These are phyloP conservation scores for Coprinopsis strossmayeri DNA, from an alignment of 768 basidiomycete species.

Conservation along the genomic window DNA sequence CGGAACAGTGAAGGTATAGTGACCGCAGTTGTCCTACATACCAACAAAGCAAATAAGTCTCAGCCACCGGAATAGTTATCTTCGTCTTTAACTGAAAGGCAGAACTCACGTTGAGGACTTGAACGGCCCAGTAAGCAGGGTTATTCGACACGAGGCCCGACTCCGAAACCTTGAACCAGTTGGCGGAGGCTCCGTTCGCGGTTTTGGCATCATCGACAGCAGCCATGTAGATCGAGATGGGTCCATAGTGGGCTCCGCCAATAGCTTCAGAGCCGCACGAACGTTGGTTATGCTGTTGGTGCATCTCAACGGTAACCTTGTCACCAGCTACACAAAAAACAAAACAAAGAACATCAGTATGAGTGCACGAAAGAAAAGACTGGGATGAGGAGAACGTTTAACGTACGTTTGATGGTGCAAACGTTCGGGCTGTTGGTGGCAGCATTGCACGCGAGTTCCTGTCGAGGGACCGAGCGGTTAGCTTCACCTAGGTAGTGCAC, in stretches of 20 bases:
- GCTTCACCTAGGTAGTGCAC: too few relatives aligned
- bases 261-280: conserved; percentile 42
- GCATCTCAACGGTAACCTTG: conserved; percentile 46
- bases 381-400: not conserved
- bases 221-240: conserved; percentile 43
- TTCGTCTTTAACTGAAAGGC: not conserved
- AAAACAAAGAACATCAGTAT: too few relatives aligned
- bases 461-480: not conserved
- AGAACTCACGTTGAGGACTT: conserved; percentile 25
- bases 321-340: conserved; percentile 30
- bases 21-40: conserved; percentile 41
- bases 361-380: not conserved
- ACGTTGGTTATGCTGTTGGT: conserved; percentile 42
- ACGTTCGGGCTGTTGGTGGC: conserved; percentile 26
- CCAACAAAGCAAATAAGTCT: conserved; percentile 25
- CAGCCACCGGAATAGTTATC: conserved; percentile 15
- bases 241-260: conserved; percentile 46
- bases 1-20: conserved; percentile 39
- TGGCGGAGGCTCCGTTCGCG: conserved; percentile 33
- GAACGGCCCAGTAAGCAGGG: conserved; percentile 39
- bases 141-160: conserved; percentile 41
- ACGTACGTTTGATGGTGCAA: conserved; percentile 36
- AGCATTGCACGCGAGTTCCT: conserved; percentile 47
- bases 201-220: conserved; percentile 37
- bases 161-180: conserved; percentile 49